phyloP scores from a whole-genome alignment of 495 filamentous ascomycete species.

The Penicillium herquei region DNA sequence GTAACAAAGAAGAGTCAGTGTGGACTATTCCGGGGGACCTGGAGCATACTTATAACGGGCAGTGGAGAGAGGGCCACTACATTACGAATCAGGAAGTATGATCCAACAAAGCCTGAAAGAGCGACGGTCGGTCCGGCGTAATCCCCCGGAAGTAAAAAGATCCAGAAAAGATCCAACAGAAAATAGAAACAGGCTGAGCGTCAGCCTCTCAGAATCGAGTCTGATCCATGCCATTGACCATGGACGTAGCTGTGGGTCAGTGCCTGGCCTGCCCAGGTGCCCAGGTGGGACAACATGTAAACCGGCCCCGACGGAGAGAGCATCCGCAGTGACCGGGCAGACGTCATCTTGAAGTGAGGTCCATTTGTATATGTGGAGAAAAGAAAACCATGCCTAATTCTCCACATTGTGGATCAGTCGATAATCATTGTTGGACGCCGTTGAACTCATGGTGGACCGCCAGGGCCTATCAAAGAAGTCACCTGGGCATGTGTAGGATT shows the following conservation, averaged over 20 bases:
- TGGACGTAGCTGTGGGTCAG: conserved; percentile 9
- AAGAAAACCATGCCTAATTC: conserved; percentile 6
- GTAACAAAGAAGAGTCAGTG: not conserved
- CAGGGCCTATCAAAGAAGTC: conserved; percentile 8
- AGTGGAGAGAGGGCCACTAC: conserved; percentile 4
- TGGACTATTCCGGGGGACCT: not conserved
- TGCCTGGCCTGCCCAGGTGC: not conserved
- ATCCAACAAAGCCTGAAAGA: not conserved
- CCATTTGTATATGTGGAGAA: conserved; percentile 14
- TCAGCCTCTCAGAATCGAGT: conserved; percentile 7
- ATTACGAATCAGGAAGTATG: conserved; percentile 15
- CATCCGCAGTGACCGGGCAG: conserved; percentile 9
- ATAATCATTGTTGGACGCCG: conserved; percentile 8
- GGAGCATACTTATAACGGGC: conserved; percentile 18
- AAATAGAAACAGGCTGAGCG: conserved; percentile 8
- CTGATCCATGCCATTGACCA: conserved; percentile 8
- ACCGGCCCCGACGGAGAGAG: conserved; percentile 24
- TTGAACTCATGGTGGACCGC: conserved; percentile 5
- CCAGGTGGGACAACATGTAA: conserved; percentile 6
- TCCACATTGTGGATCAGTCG: conserved; percentile 6
- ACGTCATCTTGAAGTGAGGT: conserved; percentile 24
- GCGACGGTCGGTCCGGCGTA: conserved; percentile 9
- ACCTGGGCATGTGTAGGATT: not conserved
- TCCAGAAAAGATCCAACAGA: not conserved
- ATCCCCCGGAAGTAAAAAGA: conserved; percentile 10